phyloP scores from a whole-genome alignment of 2,329 filamentous ascomycete species.

The Fusarium sulawesiense region DNA sequence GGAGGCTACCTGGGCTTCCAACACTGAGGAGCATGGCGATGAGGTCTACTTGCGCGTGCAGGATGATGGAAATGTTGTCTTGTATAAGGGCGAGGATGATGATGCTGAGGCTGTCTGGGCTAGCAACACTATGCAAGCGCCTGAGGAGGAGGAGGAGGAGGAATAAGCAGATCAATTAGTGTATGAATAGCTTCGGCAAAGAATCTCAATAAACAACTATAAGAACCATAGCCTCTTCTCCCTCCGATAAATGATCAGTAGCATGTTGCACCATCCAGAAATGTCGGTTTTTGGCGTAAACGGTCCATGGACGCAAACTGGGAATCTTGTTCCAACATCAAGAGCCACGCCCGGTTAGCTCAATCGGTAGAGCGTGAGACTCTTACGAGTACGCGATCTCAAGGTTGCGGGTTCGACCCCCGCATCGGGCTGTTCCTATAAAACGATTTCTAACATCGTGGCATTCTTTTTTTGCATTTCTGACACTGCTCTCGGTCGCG shows the following conservation, averaged over 20 bases:
- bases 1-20: conserved; percentile 44
- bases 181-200: no score
- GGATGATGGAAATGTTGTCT: conserved; percentile 50
- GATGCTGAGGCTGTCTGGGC: conserved; percentile 47
- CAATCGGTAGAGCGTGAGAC: conserved; percentile 73
- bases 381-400: conserved; percentile 64
- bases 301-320: background rate
- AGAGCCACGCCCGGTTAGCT: conserved; percentile 46
- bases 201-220: background rate
- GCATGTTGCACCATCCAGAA: no score
- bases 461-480: background rate
- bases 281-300: no score
- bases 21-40: conserved; percentile 38
- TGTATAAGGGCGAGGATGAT: conserved; percentile 45
- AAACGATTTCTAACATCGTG: background rate
- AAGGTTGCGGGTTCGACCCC: conserved; percentile 67
- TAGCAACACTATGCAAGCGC: conserved; percentile 35
- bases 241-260: no score
- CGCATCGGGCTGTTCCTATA: conserved; percentile 52
- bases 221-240: no score
- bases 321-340: rapidly evolving
- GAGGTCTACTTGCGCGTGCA: conserved; percentile 46
- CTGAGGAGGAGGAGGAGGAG: background rate
- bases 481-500: no score
- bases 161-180: background rate